Base-by-base conservation (phyloP, 2,329 filamentous ascomycete genomes). In the Sporothrix protearum region DNA sequence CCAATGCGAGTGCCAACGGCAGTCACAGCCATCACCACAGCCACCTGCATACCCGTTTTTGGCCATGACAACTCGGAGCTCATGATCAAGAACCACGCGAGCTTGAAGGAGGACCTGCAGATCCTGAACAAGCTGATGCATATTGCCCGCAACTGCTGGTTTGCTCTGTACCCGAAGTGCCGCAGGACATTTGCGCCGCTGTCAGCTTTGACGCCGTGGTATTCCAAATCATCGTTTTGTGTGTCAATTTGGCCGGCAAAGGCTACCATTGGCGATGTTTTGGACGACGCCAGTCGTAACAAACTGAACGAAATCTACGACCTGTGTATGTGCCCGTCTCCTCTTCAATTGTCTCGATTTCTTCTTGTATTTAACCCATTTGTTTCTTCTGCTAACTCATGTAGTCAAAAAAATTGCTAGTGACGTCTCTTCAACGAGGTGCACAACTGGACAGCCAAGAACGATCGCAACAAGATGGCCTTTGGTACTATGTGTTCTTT, bases 401-500 rank as follows among this genome's bases (percentile, higher is more conserved):
- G 1, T 36, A 8, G 3, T 3, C 70, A 90, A 91, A 91, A 75
- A 90, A 90, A 76, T 80, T 91, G 1, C 81, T 91, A 1, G 88
- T 91, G 1, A 90, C 88, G 0, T 87, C 87, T 2, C 79, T 91
- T 14, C 89, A 91, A 76, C 88, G n/a, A 91, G 77, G 86, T 88
- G 1, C 88, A 91, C 75, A 91, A 91, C 77, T 90, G 89, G 88
- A 89, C 88, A 0, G 88, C 88, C 71, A 89, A 89, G 73, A 89
- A 91, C 75, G 88, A 91, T 76, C 82, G 89, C 47, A 90, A 90
- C 78, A 91, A 91, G 77, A 91, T 90, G 87, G 84, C 86, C 0
- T 91, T 73, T 91, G 89, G 88, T 87, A 86, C 71, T 87, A 88
- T 70, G 87, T 90, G 36, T 80, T 91, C 8, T 90, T 90, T 90